These are phyloP conservation scores for Cornus suecica DNA, from an alignment of 148 eudicot genomes.

Conservation along the genomic window DNA sequence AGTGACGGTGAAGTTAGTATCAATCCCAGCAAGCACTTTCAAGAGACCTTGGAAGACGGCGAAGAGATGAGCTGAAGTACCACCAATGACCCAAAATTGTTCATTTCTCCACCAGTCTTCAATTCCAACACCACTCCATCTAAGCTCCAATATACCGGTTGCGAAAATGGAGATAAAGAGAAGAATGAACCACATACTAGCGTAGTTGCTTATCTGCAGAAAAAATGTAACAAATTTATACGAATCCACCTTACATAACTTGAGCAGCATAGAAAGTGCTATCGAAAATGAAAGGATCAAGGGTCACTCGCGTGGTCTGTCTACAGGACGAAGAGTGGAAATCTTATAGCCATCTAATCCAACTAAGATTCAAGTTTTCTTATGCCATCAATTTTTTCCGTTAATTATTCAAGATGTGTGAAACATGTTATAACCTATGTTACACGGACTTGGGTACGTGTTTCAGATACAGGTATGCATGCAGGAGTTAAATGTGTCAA, in stretches of 20 bases:
- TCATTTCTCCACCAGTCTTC: constrained; percentile 74
- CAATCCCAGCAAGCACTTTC: constrained; percentile 60
- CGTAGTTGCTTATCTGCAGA: constrained; percentile 56
- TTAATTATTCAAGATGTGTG: no score
- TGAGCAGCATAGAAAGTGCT: neutral
- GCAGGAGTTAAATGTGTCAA: no score
- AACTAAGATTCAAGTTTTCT: no score
- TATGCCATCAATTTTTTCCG: no score
- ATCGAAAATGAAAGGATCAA: neutral
- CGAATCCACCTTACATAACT: neutral
- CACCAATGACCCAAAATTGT: constrained; percentile 68
- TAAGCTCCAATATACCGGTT: constrained; percentile 53
- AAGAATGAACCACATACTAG: constrained; percentile 45
- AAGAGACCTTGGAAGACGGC: constrained; percentile 65
- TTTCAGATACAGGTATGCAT: no score
- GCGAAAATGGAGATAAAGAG: constrained; percentile 60
- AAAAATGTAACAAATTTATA: neutral
- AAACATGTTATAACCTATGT: no score
- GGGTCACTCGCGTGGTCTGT: neutral
- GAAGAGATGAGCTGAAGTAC: constrained; percentile 54
- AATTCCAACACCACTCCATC: constrained; percentile 65
- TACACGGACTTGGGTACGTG: no score
- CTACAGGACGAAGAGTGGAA: no score
- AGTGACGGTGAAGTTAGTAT: constrained; percentile 63
- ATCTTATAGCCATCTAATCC: no score